Evolutionary conservation across 148 eudicot species (phyloP).

Genomic region (Amaranthus hypochondriacus): DNA sequence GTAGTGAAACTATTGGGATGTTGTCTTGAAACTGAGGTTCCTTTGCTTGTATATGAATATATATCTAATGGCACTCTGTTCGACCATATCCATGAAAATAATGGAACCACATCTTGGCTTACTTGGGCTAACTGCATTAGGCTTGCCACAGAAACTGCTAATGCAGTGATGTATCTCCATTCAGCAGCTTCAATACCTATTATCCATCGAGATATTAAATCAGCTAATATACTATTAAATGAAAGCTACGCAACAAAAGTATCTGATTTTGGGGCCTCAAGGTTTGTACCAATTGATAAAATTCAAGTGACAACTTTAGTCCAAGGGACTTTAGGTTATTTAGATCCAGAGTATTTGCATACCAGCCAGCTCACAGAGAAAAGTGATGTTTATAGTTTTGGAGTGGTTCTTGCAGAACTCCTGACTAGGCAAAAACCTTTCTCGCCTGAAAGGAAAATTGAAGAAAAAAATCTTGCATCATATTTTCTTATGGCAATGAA

Average conservation of each 20-base stretch:
- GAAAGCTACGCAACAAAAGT: slow-evolving; percentile 16
- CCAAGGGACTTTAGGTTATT: slow-evolving; percentile 23
- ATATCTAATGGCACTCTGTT: slow-evolving; percentile 21
- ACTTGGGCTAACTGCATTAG: slow-evolving; percentile 17
- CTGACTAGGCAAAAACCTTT: slow-evolving; percentile 20
- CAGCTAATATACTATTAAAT: slow-evolving; percentile 15
- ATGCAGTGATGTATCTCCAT: slow-evolving; percentile 25
- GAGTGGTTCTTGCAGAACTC: slow-evolving; percentile 24
- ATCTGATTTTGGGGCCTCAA: slow-evolving; percentile 26
- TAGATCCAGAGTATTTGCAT: slow-evolving; percentile 29
- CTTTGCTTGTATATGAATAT: slow-evolving; percentile 22
- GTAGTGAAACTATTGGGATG: slow-evolving; percentile 29
- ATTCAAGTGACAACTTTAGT: slow-evolving; percentile 24
- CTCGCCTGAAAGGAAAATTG: neutral
- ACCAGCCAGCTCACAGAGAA: slow-evolving; percentile 24
- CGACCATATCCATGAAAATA: slow-evolving; percentile 13
- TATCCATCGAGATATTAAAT: slow-evolving; percentile 21
- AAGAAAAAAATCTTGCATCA: slow-evolving; percentile 17
- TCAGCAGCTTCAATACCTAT: slow-evolving; percentile 26
- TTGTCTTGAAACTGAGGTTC: slow-evolving; percentile 28
- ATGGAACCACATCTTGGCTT: slow-evolving; percentile 6
- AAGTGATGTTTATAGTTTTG: slow-evolving; percentile 29
- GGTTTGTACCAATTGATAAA: slow-evolving; percentile 21
- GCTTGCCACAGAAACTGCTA: slow-evolving; percentile 18
- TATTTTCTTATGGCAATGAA: slow-evolving; percentile 14